Evolutionary conservation across 805 yeast genomes (phyloP).

Genomic region (Candida ascalaphidarum): DNA sequence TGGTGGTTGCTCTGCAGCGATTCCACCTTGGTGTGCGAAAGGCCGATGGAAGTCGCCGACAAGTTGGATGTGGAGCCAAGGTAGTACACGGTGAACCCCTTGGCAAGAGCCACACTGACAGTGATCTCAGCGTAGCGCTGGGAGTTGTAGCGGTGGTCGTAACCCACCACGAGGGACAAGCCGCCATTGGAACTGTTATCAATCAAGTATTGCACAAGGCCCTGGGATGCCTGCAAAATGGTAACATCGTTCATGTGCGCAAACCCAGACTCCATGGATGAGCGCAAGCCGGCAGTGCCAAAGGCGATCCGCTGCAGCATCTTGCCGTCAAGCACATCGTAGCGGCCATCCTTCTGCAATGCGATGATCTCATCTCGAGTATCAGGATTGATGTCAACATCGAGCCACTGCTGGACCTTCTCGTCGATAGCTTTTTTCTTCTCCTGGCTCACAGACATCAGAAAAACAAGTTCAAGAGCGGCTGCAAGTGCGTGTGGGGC

Average conservation of each 20-base stretch:
- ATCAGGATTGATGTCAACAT: constrained; percentile 26
- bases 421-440: constrained; percentile 8
- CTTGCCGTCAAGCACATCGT: constrained; percentile 40
- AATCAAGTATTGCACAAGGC: constrained; percentile 47
- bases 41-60: constrained; percentile 16
- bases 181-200: constrained; percentile 9
- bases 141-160: constrained; percentile 86
- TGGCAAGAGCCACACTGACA: constrained; percentile 59
- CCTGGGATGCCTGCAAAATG: constrained; percentile 85
- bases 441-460: no score
- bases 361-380: constrained; percentile 49
- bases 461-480: no score
- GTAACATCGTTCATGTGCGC: constrained; percentile 84
- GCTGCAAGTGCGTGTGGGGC: no score
- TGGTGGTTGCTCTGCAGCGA: constrained; percentile 1
- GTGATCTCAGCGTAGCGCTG: constrained; percentile 70
- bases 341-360: constrained; percentile 30
- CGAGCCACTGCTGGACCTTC: constrained; percentile 27
- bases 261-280: constrained; percentile 87
- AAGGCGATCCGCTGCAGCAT: constrained; percentile 60
- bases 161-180: constrained; percentile 66
- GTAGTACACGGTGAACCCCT: constrained; percentile 64
- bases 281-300: constrained; percentile 91
- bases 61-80: constrained; percentile 35
- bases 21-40: constrained; percentile 1